These are phyloP conservation scores for Massariosphaeria phaeospora DNA, from an alignment of 495 filamentous ascomycete genomes.

Conservation along the genomic window DNA sequence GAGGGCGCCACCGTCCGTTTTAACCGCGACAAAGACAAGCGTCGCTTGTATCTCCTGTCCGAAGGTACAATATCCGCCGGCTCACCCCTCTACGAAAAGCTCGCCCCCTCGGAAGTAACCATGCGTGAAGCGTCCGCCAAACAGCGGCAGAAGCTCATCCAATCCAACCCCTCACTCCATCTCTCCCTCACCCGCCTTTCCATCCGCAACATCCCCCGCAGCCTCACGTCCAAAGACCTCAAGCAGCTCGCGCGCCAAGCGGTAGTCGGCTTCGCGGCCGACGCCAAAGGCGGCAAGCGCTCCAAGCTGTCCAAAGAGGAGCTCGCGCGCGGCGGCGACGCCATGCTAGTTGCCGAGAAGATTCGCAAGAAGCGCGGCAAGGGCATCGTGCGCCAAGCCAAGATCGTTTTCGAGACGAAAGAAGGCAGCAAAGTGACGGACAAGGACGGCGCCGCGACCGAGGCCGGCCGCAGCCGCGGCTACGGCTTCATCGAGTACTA, in stretches of 20 bases:
- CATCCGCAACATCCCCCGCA: conserved; percentile 83
- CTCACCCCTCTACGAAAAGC: conserved; percentile 65
- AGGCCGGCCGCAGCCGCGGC: conserved; percentile 78
- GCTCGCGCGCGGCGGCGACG: conserved; percentile 64
- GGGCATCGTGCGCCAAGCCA: conserved; percentile 92
- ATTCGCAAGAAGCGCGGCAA: conserved; percentile 75
- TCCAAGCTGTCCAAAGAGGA: conserved; percentile 83
- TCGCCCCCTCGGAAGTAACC: conserved; percentile 74
- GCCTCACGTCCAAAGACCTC: conserved; percentile 78
- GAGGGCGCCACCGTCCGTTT: conserved; percentile 59
- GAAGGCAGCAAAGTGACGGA: conserved; percentile 78
- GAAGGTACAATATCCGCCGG: conserved; percentile 75
- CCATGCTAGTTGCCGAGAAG: conserved; percentile 73
- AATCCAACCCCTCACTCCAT: conserved; percentile 84
- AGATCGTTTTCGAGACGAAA: conserved; percentile 82
- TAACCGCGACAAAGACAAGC: conserved; percentile 77
- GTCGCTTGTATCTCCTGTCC: conserved; percentile 80
- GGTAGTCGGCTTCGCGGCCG: conserved; percentile 86
- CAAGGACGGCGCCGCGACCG: conserved; percentile 55
- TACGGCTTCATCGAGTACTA: conserved; percentile 98
- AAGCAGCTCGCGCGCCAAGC: conserved; percentile 87
- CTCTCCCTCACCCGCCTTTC: conserved; percentile 89
- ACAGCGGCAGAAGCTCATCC: conserved; percentile 83
- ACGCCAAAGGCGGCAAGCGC: conserved; percentile 70
- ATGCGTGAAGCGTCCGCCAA: conserved; percentile 82